A percentile compares a stretch with the other conserved stretches of the same genome.
Evolutionary conservation across 495 filamentous ascomycete genomes (phyloP).

Genomic region (Penicillium soppii): DNA sequence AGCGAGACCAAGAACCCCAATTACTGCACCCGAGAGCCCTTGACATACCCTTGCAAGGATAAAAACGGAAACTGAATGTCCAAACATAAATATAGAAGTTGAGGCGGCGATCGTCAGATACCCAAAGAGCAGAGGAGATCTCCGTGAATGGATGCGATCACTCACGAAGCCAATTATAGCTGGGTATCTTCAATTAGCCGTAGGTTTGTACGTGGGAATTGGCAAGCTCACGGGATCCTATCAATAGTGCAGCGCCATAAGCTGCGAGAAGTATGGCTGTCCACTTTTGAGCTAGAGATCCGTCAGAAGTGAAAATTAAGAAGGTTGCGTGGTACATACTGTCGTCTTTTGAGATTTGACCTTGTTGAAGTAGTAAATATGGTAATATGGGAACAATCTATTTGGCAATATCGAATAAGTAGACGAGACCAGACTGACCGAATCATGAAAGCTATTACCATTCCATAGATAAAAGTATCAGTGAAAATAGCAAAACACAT

Average conservation of each 20-base stretch:
- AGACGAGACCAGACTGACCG: not conserved
- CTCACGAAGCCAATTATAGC: constrained; percentile 4
- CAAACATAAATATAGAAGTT: not conserved
- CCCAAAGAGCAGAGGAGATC: constrained; percentile 1
- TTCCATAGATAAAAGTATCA: constrained; percentile 9
- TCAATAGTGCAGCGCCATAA: constrained; percentile 4
- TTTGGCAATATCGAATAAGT: not conserved
- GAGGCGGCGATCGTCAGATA: constrained; percentile 4
- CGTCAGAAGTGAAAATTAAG: not conserved
- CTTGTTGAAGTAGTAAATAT: not conserved
- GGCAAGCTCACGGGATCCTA: constrained; percentile 2
- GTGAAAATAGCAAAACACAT: constrained; percentile 7
- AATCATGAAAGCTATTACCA: not conserved
- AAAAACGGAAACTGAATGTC: not conserved
- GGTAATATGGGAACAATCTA: constrained; percentile 9
- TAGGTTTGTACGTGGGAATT: not conserved
- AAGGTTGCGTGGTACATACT: not conserved
- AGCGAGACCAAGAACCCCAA: constrained; percentile 10
- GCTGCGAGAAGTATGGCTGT: constrained; percentile 2
- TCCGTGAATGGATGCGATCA: constrained; percentile 5
- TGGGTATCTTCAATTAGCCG: not conserved
- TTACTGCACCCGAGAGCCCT: constrained; percentile 6
- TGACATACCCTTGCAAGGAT: constrained; percentile 2
- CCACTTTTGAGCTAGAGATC: constrained; percentile 4
- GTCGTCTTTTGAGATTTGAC: not conserved